Base-by-base conservation (phyloP, 305 asterid genomes). In the Lippia alba region DNA sequence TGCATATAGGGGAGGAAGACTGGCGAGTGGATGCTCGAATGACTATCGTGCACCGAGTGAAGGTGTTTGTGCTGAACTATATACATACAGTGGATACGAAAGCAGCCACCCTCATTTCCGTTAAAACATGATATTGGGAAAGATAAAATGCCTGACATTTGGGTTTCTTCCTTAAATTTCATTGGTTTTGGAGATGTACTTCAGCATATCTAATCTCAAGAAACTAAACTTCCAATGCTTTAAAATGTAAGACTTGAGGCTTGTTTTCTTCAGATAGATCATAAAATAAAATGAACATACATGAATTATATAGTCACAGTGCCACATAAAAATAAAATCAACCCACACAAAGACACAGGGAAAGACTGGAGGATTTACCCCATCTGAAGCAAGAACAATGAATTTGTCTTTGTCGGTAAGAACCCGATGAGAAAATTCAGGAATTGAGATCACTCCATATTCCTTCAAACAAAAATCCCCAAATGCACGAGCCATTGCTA, bases 401-500 rank as follows among this genome's bases (percentile, higher is more conserved):
- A 93, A 93, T 73, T 89, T 87, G 74, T 93, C 98, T 46, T 69
- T 81, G 59, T 90, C 96, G 7, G 81, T 83, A 71, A 94, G 93
- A 80, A 76, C 63, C 56, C 95, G 87, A 62, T 90, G 97, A 74
- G 97, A 84, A 77, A 91, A 83, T 66, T 94, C 99, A 2, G 99
- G 99, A 66, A 94, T 78, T 58, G 99, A 90, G 72, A 94, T 94
- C 56, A 94, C 99, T 45, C 99, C 99, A 65, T 94, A 92, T 56
- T 91, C 97, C 87, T 94, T 94, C 83, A 94, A 82, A 79, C 97
- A 91, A 74, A 94, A 94, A 79, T 94, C 99, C 40, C 99, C 99
- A 76, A 94, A 94, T 9, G 99, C 99, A 57, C 99, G 82, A 61
- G 99, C 97, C 99, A 94, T 94, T n/a, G 99, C 99, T 72, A 94